Conservation (phyloP, 495 filamentous ascomycete genomes). For the Aspergillus affinis region DNA sequence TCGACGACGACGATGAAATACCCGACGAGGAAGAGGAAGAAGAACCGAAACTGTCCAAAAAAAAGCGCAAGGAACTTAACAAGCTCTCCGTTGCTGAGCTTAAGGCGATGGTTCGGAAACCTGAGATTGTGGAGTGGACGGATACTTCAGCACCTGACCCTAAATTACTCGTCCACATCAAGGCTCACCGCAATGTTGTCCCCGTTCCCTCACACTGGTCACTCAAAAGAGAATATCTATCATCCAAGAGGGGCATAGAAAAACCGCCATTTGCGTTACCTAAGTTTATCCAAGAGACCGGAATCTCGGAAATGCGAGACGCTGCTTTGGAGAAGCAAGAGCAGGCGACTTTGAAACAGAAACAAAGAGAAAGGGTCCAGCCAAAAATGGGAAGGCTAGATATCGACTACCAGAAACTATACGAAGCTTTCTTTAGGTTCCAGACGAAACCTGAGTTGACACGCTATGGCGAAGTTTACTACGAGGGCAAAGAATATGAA, state of each 20-base stretch:
- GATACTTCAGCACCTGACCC: constrained; percentile 93
- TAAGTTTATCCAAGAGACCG: constrained; percentile 96
- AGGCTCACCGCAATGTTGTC: constrained; percentile 91
- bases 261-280: constrained; percentile 90
- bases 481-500: constrained; percentile 97
- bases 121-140: constrained; percentile 96
- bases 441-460: constrained; percentile 95
- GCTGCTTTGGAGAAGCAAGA: constrained; percentile 95
- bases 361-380: constrained; percentile 89
- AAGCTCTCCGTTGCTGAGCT: constrained; percentile 94
- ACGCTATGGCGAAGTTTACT: constrained; percentile 95
- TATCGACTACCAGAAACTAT: constrained; percentile 96
- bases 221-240: constrained; percentile 93
- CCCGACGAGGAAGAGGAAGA: constrained; percentile 78
- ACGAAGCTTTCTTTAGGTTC: constrained; percentile 96
- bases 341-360: constrained; percentile 85
- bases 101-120: constrained; percentile 86
- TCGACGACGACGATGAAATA: constrained; percentile 83
- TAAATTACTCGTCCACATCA: constrained; percentile 86
- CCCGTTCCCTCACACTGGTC: constrained; percentile 94
- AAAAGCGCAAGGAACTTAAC: constrained; percentile 84
- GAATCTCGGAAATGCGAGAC: constrained; percentile 96
- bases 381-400: constrained; percentile 97
- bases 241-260: constrained; percentile 92
- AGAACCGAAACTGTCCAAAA: constrained; percentile 78